Evolutionary conservation across 176 grass and related monocot genomes (phyloP), one percentile per base, ranked within the genome.

Genomic region (Zoysia pacifica): DNA sequence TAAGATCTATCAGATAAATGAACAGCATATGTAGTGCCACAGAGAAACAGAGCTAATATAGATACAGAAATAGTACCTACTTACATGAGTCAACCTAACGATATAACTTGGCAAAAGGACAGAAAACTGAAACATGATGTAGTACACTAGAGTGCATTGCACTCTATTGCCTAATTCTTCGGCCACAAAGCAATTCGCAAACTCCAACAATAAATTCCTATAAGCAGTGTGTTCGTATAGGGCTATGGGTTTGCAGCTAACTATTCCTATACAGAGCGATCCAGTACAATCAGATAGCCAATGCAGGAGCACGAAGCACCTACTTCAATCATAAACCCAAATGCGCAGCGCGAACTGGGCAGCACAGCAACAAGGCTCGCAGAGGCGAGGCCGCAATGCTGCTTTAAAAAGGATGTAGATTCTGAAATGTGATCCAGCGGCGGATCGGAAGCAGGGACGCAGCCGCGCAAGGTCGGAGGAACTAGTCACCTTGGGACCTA

Each of bases 401-500:
- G 44, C 44, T 45, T 45, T 45, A 45, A 45, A 6, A 45, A 45
- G 3, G 44, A 6, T 45, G 44, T 45, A 6, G 6, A 45, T 45
- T 45, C 6, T 6, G 56, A 40, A 84, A 71, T 66, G 58, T 3
- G 37, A 85, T 59, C 49, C 42, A 50, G 43, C 13, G 12, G 82
- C 36, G 37, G 67, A 81, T 72, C 50, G 11, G 54, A 18, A 47
- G 62, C 4, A 35, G 28, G 13, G 11, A 1, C 20, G 48, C 52
- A 50, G 7, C 28, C 28, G 28, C 28, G 28, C 28, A 28, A 28
- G 11, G 2, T 50, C 46, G 63, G 7, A 36, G 56, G 37, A 54
- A 36, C 37, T 66, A 35, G 41, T 70, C 5, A 91, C 85, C 82
- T 87, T 69, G 66, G 52, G 60, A 38, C 6, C 36, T 55, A 61